These are phyloP conservation scores for Zhuliangozyma parablackwelliae DNA, from an alignment of 1,139 yeast genomes.

Conservation along the genomic window DNA sequence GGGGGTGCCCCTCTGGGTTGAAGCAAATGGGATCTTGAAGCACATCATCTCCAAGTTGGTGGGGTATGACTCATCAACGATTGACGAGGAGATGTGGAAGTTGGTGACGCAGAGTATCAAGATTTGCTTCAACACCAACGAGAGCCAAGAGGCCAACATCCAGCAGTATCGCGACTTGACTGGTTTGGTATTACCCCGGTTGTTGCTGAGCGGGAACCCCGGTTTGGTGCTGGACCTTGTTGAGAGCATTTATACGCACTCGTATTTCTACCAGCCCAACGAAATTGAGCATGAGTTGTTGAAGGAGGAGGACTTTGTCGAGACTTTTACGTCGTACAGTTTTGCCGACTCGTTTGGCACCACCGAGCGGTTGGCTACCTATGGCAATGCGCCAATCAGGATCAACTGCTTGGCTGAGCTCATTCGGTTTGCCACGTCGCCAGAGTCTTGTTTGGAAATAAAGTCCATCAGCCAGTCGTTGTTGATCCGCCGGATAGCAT, in stretches of 20 bases:
- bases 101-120: conserved; percentile 39
- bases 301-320: conserved; percentile 6
- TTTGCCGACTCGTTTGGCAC: conserved; percentile 31
- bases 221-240: conserved; percentile 39
- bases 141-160: conserved; percentile 47
- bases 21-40: conserved; percentile 31
- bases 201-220: conserved; percentile 19
- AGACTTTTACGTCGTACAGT: conserved; percentile 17
- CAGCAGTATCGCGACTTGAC: conserved; percentile 43
- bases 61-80: conserved; percentile 8
- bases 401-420: conserved; percentile 30
- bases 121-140: conserved; percentile 31
- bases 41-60: conserved; percentile 18
- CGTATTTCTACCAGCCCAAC: conserved; percentile 32
- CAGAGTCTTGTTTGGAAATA: conserved; percentile 9
- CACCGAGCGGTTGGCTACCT: conserved; percentile 22
- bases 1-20: conserved; percentile 38
- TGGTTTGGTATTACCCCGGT: conserved; percentile 35
- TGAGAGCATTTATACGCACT: conserved; percentile 25
- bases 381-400: conserved; percentile 24
- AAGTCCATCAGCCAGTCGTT: conserved; percentile 18
- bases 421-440: conserved; percentile 19
- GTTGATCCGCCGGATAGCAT: conserved; percentile 28
- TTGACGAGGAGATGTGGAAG: conserved; percentile 39
- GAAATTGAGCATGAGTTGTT: conserved; percentile 21